Conservation (phyloP, 805 yeast genomes). For the Saccharomycopsis amapae region DNA sequence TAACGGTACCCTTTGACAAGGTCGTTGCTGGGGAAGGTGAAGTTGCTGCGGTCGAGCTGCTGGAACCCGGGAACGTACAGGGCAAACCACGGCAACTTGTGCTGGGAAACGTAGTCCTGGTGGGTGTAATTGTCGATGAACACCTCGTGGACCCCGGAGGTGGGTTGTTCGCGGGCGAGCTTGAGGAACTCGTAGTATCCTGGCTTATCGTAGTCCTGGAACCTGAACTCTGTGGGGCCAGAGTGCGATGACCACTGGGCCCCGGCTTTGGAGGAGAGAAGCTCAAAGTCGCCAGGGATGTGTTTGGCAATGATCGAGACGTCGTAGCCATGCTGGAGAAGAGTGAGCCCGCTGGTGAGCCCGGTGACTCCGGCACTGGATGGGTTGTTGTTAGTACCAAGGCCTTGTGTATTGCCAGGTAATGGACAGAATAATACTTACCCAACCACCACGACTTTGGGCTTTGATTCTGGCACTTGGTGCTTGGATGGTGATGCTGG, state of each 20-base stretch:
- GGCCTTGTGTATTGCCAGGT: background rate
- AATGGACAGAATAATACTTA: slow-evolving; percentile 3
- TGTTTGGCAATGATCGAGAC: slow-evolving; percentile 39
- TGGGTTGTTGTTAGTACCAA: too few species aligned
- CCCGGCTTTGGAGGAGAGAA: slow-evolving; percentile 57
- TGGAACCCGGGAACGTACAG: slow-evolving; percentile 35
- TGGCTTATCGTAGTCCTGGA: slow-evolving; percentile 39
- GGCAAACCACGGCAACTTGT: slow-evolving; percentile 44
- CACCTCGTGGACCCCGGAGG: slow-evolving; percentile 38
- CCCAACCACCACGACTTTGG: slow-evolving; percentile 16
- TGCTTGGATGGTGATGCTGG: background rate
- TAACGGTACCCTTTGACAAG: slow-evolving; percentile 39
- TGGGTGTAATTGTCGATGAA: slow-evolving; percentile 22
- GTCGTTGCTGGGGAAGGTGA: slow-evolving; percentile 20
- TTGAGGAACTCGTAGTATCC: slow-evolving; percentile 42
- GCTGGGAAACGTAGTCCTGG: slow-evolving; percentile 17
- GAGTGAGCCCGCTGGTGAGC: slow-evolving; percentile 41
- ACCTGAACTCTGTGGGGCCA: slow-evolving; percentile 17
- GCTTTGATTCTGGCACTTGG: background rate
- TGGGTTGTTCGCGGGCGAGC: slow-evolving; percentile 41
- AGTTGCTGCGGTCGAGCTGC: slow-evolving; percentile 28
- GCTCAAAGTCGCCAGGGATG: slow-evolving; percentile 51
- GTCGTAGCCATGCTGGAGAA: slow-evolving; percentile 35
- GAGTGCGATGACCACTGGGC: slow-evolving; percentile 69
- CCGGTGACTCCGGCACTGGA: slow-evolving; percentile 50